Percentiles rank a stretch among this genome's conserved stretches.
Evolutionary conservation across 345 rosid species (phyloP).

Genomic region (Erysimum cheiranthoides): DNA sequence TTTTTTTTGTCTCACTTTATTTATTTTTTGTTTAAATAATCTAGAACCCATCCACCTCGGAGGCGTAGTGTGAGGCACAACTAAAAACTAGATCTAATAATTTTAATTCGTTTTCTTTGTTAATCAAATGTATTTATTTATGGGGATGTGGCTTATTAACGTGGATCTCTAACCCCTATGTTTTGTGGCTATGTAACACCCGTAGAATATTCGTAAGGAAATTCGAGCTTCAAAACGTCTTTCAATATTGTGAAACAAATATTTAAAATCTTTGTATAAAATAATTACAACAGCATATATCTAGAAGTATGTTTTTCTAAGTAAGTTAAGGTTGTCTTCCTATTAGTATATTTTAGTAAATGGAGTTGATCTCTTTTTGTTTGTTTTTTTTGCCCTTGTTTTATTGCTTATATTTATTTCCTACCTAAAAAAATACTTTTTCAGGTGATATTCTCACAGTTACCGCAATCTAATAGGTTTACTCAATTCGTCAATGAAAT

Average conservation of each 20-base stretch:
- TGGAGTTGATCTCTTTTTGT: too few species aligned
- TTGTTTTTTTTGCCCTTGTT: background rate
- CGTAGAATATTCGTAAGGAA: conserved; percentile 10
- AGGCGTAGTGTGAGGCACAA: conserved; percentile 12
- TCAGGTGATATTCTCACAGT: background rate
- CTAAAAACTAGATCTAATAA: conserved; percentile 12
- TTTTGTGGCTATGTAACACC: conserved; percentile 34
- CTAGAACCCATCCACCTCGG: background rate
- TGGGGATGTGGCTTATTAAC: background rate
- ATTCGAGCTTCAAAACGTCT: background rate
- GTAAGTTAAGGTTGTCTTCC: too few species aligned
- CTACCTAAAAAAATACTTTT: background rate
- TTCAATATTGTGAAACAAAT: background rate
- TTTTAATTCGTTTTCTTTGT: background rate
- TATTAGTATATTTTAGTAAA: background rate
- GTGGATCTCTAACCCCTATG: conserved; percentile 24
- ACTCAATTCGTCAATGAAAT: background rate
- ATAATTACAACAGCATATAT: too few species aligned
- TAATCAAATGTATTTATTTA: background rate
- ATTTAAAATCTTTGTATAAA: too few species aligned
- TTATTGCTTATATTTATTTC: background rate
- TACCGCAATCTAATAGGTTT: background rate
- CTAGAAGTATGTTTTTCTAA: too few species aligned
- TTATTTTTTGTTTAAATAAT: background rate
- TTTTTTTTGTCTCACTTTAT: too few species aligned